Evolutionary conservation across 768 basidiomycete species (phyloP), one percentile per base, ranked within the genome.

Genomic region (Tremella fuciformis): DNA sequence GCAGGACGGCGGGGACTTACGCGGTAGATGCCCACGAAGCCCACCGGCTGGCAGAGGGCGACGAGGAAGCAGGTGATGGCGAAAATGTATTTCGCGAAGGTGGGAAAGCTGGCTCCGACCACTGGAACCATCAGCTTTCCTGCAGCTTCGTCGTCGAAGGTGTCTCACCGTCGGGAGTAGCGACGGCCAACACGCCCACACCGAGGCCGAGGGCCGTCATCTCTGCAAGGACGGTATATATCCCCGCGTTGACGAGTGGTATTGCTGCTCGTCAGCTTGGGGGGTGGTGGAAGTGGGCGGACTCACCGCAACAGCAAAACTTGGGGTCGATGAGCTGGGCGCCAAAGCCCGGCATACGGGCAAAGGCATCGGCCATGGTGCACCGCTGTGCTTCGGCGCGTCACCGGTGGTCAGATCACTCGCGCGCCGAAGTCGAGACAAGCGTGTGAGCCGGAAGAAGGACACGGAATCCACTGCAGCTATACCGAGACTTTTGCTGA

Each of bases 221-320:
- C 74, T 94, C 89, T 0, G 80, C 74, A 50, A 98, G 76, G 25
- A 87, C 83, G 18, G 84, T 76, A 67, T 96, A 97, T 53, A 97
- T 88, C 29, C 96, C 96, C 60, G 85, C 82, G 79, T 99, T 94
- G 62, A 91, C 81, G 50, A 91, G 78, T 8, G 93, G 93, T 59
- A 97, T 87, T 44, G 92, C 92, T 79, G 44, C 7, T 9, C 8
- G 53, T 55, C 48, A 62, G 49, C 42, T 55, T 51, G 38, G 22
- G 41, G 44, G 11, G 13, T 39, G 34, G 21, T 21, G n/a, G 26
- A 18, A 19, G 18, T 2, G 44, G 24, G 16, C 11, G 19, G 18
- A 62, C 77, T 40, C 47, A 77, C 78, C 77, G 62, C 74, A 77
- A 76, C 91, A 96, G 71, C 91, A 96, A 73, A 91, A 93, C 50